Percentiles rank a stretch among this genome's conserved stretches.
Conservation (phyloP, 495 filamentous ascomycete genomes). For the Rhizodiscina lignyota region DNA sequence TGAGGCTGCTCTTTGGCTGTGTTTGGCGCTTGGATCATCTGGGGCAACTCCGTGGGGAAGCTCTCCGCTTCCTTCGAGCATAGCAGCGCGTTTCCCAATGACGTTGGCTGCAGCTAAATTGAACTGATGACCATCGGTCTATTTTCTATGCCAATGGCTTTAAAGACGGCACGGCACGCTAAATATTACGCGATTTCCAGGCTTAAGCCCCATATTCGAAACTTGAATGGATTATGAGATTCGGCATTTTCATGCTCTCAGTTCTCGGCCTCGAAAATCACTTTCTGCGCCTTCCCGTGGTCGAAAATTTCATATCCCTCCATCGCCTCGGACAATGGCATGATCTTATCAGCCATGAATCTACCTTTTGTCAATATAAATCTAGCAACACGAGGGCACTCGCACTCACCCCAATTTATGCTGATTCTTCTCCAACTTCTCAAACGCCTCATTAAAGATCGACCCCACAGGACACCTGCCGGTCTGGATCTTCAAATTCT, state of each 20-base stretch:
- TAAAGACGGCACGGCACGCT: too few species aligned
- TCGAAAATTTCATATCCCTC: slow-evolving; percentile 89
- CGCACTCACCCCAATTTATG: slow-evolving; percentile 58
- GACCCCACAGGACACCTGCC: slow-evolving; percentile 83
- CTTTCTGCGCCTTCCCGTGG: slow-evolving; percentile 85
- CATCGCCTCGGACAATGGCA: slow-evolving; percentile 70
- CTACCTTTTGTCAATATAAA: slow-evolving; percentile 25
- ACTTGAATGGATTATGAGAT: too few species aligned
- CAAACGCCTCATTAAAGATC: slow-evolving; percentile 63
- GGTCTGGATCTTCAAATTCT: slow-evolving; percentile 86
- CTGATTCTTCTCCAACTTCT: slow-evolving; percentile 66
- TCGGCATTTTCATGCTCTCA: neutral
- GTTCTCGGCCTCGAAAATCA: slow-evolving; percentile 37
- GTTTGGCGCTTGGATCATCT: too few species aligned
- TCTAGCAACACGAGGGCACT: neutral
- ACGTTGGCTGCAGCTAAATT: too few species aligned
- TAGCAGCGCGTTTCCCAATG: too few species aligned
- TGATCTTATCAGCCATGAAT: slow-evolving; percentile 89
- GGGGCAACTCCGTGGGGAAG: too few species aligned
- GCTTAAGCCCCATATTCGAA: too few species aligned
- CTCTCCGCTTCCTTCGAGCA: too few species aligned
- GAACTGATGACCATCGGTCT: too few species aligned
- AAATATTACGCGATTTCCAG: too few species aligned
- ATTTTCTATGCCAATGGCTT: too few species aligned
- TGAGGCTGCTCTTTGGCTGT: too few species aligned